Evolutionary conservation across 2,329 filamentous ascomycete species (phyloP).

Genomic region (Fusarium sp.): DNA sequence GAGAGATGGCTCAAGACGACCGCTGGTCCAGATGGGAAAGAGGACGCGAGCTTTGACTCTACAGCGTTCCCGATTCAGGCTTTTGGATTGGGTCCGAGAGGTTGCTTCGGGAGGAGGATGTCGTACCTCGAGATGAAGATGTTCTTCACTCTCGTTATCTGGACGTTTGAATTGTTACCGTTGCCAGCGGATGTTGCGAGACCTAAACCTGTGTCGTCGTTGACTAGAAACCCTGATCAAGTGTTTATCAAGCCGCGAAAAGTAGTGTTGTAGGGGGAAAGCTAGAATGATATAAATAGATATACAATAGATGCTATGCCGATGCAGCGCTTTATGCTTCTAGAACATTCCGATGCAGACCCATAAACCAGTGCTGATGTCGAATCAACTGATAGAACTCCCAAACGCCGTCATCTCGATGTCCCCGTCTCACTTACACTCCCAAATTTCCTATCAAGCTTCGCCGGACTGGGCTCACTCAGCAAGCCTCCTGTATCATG

Average conservation of each 20-base stretch:
- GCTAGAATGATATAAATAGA: neutral
- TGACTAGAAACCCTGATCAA: neutral
- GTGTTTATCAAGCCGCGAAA: neutral
- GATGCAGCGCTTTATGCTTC: neutral
- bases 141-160: constrained; percentile 40
- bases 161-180: constrained; percentile 37
- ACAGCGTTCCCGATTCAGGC: constrained; percentile 44
- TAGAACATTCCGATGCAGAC: fast-evolving
- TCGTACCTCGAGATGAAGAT: constrained; percentile 43
- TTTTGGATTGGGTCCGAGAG: constrained; percentile 47
- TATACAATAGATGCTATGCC: neutral
- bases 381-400: fast-evolving
- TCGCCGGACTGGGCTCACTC: neutral
- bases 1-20: constrained; percentile 21
- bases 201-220: neutral
- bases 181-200: neutral
- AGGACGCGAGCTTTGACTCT: constrained; percentile 38
- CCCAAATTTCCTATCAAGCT: neutral
- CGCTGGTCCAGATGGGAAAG: neutral
- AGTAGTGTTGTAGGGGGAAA: neutral
- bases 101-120: constrained; percentile 48
- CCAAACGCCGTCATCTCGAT: neutral
- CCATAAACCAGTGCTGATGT: fast-evolving
- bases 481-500: neutral
- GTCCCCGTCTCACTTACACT: neutral